Conservation (phyloP, 2,329 filamentous ascomycete species). For the Clonostachys rhizophaga region DNA sequence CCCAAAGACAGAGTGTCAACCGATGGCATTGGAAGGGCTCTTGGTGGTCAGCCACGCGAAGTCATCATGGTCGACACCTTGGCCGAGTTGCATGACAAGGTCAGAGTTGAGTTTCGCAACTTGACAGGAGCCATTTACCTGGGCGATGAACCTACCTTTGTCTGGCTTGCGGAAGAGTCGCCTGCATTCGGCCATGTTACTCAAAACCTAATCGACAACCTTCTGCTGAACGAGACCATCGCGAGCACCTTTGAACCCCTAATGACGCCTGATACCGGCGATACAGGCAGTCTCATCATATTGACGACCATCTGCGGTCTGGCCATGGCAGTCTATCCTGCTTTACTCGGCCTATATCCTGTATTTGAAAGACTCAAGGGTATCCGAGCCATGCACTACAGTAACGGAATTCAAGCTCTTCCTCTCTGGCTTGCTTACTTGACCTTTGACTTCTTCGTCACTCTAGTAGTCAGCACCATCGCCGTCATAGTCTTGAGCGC, state of each 20-base stretch:
- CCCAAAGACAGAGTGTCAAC: too few relatives aligned
- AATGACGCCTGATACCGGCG: neutral
- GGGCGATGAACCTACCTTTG: too few relatives aligned
- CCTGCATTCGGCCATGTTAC: too few relatives aligned
- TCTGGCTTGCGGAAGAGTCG: too few relatives aligned
- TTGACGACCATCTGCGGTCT: slow-evolving; percentile 58
- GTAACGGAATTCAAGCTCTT: slow-evolving; percentile 73
- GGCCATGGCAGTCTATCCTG: slow-evolving; percentile 61
- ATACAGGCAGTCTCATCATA: slow-evolving; percentile 67
- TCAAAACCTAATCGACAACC: neutral
- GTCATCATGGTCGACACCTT: too few relatives aligned
- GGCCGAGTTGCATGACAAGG: too few relatives aligned
- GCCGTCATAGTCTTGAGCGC: slow-evolving; percentile 63
- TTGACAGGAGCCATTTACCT: too few relatives aligned
- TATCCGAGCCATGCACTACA: slow-evolving; percentile 78
- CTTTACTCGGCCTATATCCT: slow-evolving; percentile 64
- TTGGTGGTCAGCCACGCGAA: too few relatives aligned
- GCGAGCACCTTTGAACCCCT: neutral
- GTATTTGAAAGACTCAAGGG: slow-evolving; percentile 68
- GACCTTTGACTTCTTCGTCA: slow-evolving; percentile 64
- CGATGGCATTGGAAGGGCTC: too few relatives aligned
- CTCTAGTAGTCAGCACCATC: slow-evolving; percentile 59
- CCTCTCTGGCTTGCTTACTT: slow-evolving; percentile 80
- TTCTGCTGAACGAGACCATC: neutral
- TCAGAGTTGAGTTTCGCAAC: too few relatives aligned